phyloP scores from a whole-genome alignment of 345 rosid species.

The Gossypium bickii region DNA sequence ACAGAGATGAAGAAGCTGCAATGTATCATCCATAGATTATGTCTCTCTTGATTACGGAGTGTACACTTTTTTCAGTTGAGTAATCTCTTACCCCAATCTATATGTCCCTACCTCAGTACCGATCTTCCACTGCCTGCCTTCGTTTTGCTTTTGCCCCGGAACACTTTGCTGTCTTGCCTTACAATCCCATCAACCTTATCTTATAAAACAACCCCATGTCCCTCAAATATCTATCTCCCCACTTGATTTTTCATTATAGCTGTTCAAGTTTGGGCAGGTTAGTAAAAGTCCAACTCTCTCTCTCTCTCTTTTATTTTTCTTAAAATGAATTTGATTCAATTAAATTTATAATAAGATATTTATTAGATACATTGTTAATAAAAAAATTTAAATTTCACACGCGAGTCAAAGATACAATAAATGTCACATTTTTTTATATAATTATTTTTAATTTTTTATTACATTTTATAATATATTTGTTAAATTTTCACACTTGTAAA shows the following conservation, averaged over 20 bases:
- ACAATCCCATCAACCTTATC: background rate
- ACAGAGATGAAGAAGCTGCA: background rate
- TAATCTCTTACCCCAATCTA: no score
- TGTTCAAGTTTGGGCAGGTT: background rate
- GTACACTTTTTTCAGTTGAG: background rate
- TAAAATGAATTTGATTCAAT: no score
- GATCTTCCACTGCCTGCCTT: background rate
- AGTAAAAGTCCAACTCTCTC: background rate
- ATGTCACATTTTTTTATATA: no score
- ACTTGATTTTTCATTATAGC: background rate
- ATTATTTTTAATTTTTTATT: no score
- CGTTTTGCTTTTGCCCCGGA: background rate
- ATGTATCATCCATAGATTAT: background rate
- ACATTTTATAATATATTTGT: fast-evolving
- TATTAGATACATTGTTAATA: no score
- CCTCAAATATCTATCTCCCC: background rate
- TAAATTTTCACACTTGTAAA: no score
- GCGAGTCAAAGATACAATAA: no score
- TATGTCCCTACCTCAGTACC: background rate
- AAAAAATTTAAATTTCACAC: no score
- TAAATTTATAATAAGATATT: no score
- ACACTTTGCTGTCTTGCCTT: background rate
- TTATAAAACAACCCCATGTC: background rate
- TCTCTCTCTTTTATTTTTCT: no score
- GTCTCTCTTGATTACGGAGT: background rate